Evolutionary conservation across 2,329 filamentous ascomycete genomes (phyloP).

Genomic region (Talaromyces sp.): DNA sequence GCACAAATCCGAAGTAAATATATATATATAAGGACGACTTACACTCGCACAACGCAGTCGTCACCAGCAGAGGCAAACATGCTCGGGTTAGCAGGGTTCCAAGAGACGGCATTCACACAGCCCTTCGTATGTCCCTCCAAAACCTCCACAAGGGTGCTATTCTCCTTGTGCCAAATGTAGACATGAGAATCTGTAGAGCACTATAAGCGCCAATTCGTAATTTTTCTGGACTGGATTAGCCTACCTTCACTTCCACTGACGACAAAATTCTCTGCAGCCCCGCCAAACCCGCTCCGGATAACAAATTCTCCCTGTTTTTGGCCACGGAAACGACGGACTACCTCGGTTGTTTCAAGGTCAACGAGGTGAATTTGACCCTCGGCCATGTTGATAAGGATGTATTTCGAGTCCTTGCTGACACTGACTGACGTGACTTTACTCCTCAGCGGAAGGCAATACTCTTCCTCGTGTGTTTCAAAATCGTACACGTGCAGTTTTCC

Average conservation of each 20-base stretch:
- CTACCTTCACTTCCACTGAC: constrained; percentile 85
- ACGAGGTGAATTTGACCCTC: constrained; percentile 74
- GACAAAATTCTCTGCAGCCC: constrained; percentile 86
- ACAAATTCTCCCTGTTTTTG: constrained; percentile 71
- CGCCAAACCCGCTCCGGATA: constrained; percentile 79
- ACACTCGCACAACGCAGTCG: constrained; percentile 81
- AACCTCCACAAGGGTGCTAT: constrained; percentile 68
- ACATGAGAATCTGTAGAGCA: constrained; percentile 56
- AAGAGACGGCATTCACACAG: constrained; percentile 79
- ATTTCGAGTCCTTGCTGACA: constrained; percentile 74
- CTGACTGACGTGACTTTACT: constrained; percentile 70
- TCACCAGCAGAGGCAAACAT: constrained; percentile 92
- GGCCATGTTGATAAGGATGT: constrained; percentile 76
- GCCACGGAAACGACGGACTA: constrained; percentile 70
- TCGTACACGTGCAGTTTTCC: constrained; percentile 77
- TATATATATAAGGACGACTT: constrained; percentile 34
- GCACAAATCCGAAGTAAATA: neutral
- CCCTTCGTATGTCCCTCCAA: constrained; percentile 69
- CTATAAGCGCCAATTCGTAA: neutral
- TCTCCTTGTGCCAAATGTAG: constrained; percentile 87
- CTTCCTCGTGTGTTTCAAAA: constrained; percentile 65
- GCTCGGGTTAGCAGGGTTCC: constrained; percentile 77
- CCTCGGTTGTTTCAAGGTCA: constrained; percentile 66
- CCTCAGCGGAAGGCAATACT: constrained; percentile 67
- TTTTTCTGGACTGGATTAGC: constrained; percentile 17